phyloP scores from a whole-genome alignment of 345 rosid species.

The Citrus glauca region DNA sequence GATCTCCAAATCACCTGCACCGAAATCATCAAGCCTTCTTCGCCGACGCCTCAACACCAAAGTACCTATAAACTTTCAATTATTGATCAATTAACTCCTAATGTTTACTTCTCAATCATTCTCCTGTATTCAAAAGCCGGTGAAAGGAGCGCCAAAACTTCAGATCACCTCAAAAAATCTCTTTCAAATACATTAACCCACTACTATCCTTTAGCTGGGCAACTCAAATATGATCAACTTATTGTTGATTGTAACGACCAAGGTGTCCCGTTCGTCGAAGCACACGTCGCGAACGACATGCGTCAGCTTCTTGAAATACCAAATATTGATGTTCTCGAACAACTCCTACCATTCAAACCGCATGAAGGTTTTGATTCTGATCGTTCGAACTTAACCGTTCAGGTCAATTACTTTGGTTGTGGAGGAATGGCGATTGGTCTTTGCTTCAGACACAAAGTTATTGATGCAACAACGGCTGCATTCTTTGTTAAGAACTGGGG shows the following conservation, averaged over 20 bases:
- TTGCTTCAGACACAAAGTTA: conserved; percentile 17
- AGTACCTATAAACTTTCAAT: background rate
- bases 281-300: background rate
- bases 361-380: background rate
- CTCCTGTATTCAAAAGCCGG: background rate
- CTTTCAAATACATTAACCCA: background rate
- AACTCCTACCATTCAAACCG: conserved; percentile 7
- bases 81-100: background rate
- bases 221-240: background rate
- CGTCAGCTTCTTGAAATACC: background rate
- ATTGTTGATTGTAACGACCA: background rate
- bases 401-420: conserved; percentile 24
- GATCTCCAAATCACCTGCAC: background rate
- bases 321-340: background rate
- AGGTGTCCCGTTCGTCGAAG: background rate
- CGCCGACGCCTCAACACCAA: background rate
- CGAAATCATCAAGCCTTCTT: background rate
- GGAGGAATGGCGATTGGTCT: conserved; percentile 26
- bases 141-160: background rate
- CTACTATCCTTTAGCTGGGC: background rate
- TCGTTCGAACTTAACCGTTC: conserved; percentile 7
- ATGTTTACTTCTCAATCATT: background rate
- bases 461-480: conserved; percentile 17
- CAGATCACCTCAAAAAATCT: background rate
- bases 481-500: conserved; percentile 21